phyloP scores from a whole-genome alignment of 306 rosid species.

The Trifolium pratense region DNA sequence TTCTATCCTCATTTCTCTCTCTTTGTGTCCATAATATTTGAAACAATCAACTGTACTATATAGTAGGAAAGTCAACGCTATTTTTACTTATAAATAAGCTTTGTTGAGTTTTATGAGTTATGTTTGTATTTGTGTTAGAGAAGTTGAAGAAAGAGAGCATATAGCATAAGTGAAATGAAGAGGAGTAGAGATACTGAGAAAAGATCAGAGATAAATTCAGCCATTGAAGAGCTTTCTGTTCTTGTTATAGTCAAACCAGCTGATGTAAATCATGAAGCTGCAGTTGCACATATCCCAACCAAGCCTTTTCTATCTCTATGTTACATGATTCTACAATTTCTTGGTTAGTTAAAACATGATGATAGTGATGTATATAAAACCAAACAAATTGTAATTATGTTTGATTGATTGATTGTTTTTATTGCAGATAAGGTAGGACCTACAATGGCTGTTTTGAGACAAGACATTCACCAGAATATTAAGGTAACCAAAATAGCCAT shows the following conservation, averaged over 20 bases:
- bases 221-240: constrained; percentile 67
- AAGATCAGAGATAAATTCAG: constrained; percentile 67
- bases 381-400: constrained; percentile 35
- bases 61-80: constrained; percentile 38
- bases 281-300: constrained; percentile 55
- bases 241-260: constrained; percentile 49
- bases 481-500: constrained; percentile 50
- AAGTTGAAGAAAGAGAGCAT: background rate
- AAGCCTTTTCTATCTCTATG: constrained; percentile 79
- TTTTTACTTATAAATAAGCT: constrained; percentile 21
- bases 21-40: constrained; percentile 24
- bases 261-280: constrained; percentile 42
- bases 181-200: constrained; percentile 60
- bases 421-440: constrained; percentile 95
- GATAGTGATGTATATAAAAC: constrained; percentile 27
- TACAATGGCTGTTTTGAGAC: constrained; percentile 86
- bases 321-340: constrained; percentile 74
- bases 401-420: constrained; percentile 1
- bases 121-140: constrained; percentile 15
- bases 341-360: constrained; percentile 71
- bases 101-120: constrained; percentile 15
- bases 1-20: background rate
- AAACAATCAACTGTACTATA: constrained; percentile 8
- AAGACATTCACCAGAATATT: constrained; percentile 82
- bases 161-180: constrained; percentile 47